Conservation (phyloP, 441 rosid genomes). For the Rhodomyrtus psidioides region DNA sequence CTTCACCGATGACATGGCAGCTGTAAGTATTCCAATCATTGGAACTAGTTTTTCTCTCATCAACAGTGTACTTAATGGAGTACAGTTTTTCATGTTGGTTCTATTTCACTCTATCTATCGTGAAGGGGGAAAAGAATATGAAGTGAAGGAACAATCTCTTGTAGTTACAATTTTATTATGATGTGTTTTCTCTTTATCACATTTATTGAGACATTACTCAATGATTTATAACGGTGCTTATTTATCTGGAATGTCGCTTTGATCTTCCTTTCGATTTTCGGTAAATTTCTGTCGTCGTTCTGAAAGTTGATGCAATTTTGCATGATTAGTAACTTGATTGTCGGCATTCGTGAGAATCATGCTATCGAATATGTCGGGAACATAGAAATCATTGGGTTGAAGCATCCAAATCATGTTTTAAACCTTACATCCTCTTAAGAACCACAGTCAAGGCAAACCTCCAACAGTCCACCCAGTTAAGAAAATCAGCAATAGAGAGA, state of each 20-base stretch:
- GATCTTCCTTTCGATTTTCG: neutral
- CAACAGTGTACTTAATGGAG: too few relatives aligned
- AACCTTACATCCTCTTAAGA: conserved; percentile 72
- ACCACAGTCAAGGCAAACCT: too few relatives aligned
- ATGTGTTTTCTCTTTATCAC: too few relatives aligned
- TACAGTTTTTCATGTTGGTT: too few relatives aligned
- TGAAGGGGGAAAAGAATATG: too few relatives aligned
- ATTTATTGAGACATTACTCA: neutral
- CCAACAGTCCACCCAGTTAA: conserved; percentile 11
- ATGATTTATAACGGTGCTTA: neutral
- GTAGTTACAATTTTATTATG: too few relatives aligned
- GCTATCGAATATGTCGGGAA: neutral
- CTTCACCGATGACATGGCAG: too few relatives aligned
- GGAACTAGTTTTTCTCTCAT: too few relatives aligned
- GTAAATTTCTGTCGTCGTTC: neutral
- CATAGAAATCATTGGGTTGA: conserved; percentile 31
- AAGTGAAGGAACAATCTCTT: too few relatives aligned
- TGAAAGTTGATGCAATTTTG: neutral
- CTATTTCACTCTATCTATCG: too few relatives aligned
- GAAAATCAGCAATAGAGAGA: conserved; percentile 2
- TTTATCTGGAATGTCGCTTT: neutral
- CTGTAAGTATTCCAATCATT: too few relatives aligned
- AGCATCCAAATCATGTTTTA: conserved; percentile 36
- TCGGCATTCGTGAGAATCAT: neutral
- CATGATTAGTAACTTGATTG: neutral